These are phyloP conservation scores for Fusarium haematococcum DNA, from an alignment of 2,329 filamentous ascomycete species.

Conservation along the genomic window DNA sequence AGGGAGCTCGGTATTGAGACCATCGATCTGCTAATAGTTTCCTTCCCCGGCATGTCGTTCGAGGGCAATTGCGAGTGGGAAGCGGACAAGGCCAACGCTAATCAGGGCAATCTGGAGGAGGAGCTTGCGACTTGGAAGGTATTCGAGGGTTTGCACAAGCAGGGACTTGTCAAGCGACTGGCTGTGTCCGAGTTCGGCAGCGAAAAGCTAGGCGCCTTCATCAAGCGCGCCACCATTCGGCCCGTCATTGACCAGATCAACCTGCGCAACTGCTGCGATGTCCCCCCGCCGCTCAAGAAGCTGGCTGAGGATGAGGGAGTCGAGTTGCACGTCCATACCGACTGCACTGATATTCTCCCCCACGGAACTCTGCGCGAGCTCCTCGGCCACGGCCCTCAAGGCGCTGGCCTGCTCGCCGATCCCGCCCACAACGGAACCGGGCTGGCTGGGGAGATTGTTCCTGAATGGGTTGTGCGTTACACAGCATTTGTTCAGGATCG, in stretches of 20 bases:
- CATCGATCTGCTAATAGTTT: conserved; percentile 90
- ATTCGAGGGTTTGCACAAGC: conserved; percentile 78
- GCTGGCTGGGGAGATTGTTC: conserved; percentile 81
- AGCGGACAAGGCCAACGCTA: conserved; percentile 71
- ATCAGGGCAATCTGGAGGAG: conserved; percentile 74
- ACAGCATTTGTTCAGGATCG: conserved; percentile 94
- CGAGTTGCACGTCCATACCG: conserved; percentile 91
- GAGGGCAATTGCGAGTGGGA: conserved; percentile 91
- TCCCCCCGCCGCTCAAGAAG: conserved; percentile 86
- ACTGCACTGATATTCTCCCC: conserved; percentile 92
- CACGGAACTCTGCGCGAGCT: conserved; percentile 86
- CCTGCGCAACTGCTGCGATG: conserved; percentile 93
- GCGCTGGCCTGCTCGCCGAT: conserved; percentile 80
- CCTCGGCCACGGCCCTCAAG: conserved; percentile 76
- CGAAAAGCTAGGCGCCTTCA: conserved; percentile 81
- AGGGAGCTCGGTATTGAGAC: conserved; percentile 80
- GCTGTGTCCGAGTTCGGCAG: conserved; percentile 94
- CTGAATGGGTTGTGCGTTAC: conserved; percentile 97
- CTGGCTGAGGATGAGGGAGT: conserved; percentile 87
- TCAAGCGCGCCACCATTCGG: conserved; percentile 75
- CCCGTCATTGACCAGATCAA: conserved; percentile 97
- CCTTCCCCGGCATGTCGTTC: conserved; percentile 93
- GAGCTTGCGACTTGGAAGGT: conserved; percentile 76
- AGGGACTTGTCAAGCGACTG: conserved; percentile 79
- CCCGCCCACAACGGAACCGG: conserved; percentile 64